Percentiles rank a stretch among this genome's conserved stretches.
Conservation (phyloP, 2,329 filamentous ascomycete genomes). For the Talaromyces atroroseus region DNA sequence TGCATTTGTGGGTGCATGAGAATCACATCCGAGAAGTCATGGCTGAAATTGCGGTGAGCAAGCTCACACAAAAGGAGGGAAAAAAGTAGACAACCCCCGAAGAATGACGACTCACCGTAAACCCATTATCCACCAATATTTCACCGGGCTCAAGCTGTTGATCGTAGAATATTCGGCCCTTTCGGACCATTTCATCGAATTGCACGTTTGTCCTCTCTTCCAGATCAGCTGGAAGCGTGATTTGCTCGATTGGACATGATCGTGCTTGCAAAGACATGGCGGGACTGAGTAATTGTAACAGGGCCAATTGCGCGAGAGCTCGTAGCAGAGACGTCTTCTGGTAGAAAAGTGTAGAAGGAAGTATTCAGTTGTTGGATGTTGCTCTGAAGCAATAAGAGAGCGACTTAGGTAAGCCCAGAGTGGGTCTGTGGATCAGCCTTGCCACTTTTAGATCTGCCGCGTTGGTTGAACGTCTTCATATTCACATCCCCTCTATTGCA, state of each 20-base stretch:
- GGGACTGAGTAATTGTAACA: not conserved
- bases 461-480: not conserved
- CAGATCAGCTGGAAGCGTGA: slow-evolving; percentile 22
- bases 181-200: slow-evolving; percentile 20
- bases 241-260: slow-evolving; percentile 7
- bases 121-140: slow-evolving; percentile 19
- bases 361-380: too few species aligned
- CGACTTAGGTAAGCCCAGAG: not conserved
- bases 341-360: too few species aligned
- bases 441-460: not conserved
- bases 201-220: slow-evolving; percentile 17
- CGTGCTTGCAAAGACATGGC: not conserved
- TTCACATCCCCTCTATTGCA: too few species aligned
- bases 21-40: not conserved
- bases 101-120: slow-evolving; percentile 17
- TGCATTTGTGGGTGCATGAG: not conserved
- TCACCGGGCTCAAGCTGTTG: slow-evolving; percentile 17
- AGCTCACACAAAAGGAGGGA: not conserved
- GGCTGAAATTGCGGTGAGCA: slow-evolving; percentile 10
- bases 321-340: too few species aligned
- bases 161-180: slow-evolving; percentile 20
- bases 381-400: too few species aligned
- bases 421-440: not conserved
- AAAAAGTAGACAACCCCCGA: not conserved
- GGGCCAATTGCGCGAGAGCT: not conserved